Base-by-base conservation (phyloP, 306 rosid genomes). In the peach (Prunus persica) region DNA sequence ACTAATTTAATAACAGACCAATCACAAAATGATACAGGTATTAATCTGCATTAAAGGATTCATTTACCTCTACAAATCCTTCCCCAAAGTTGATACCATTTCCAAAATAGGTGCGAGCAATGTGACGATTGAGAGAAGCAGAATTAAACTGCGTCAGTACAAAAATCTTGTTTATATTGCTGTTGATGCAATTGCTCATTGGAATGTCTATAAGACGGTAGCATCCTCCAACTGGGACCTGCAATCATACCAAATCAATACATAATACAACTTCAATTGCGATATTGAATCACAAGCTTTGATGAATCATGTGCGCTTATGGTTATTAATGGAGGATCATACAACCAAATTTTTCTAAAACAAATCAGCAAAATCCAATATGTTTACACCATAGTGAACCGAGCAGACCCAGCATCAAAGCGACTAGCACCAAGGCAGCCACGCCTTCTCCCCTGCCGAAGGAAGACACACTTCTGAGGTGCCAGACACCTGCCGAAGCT, bases 161-260 rank as follows among this genome's bases (percentile, higher is more conserved):
- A 10, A 80, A 86, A 18, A 86, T 75, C 69, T 86, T 83, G 79
- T 86, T 86, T 71, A 86, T 83, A 65, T 82, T 84, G 61, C 89
- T 86, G 72, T 86, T 86, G 47, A 86, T 83, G 73, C 83, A 82
- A 46, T 82, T 83, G 81, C 89, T 86, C 89, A 83, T 86, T 18
- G 87, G 85, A 77, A 83, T 80, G 73, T 86, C 89, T 57, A 86
- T 83, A 41, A 86, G 87, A 68, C 89, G 68, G 69, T 86, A 86
- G 74, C 89, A 86, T 52, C 89, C 89, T 83, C 89, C 89, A 51
- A 86, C 81, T 1, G 89, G 85, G 52, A 86, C 89, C 89, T 86
- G 76, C 78, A 71, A 76, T 65, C 52, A 41, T 8, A 9, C 52
- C 57, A 69, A 67, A 27, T 71, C 73, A 65, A 72, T 15, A 6